Evolutionary conservation across 768 basidiomycete species (phyloP).

Genomic region (Agaricus blazei): DNA sequence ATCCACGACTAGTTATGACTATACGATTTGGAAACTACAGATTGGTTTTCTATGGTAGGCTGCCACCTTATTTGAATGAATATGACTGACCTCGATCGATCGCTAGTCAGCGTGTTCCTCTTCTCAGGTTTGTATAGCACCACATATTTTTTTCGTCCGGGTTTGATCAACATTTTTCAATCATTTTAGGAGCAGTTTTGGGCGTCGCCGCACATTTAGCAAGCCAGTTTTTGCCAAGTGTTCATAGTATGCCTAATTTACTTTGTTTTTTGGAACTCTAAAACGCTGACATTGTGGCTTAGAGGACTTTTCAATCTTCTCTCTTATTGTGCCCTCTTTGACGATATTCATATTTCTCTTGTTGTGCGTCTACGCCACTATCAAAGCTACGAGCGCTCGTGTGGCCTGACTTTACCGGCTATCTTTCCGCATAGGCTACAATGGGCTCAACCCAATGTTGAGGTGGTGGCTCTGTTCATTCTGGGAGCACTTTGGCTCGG

Average conservation of each 20-base stretch:
- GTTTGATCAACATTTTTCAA: not conserved
- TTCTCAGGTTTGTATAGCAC: slow-evolving; percentile 34
- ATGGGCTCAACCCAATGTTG: slow-evolving; percentile 65
- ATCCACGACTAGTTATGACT: slow-evolving; percentile 38
- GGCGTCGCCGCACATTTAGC: slow-evolving; percentile 70
- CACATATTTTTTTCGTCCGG: not conserved
- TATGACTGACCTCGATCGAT: not conserved
- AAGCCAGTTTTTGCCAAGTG: slow-evolving; percentile 55
- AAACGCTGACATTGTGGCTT: slow-evolving; percentile 1
- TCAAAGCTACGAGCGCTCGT: not conserved
- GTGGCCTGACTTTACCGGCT: not conserved
- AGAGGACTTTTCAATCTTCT: slow-evolving; percentile 72
- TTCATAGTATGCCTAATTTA: slow-evolving; percentile 46
- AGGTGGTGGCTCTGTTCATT: slow-evolving; percentile 49
- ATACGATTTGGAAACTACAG: slow-evolving; percentile 56
- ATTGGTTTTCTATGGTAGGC: slow-evolving; percentile 46
- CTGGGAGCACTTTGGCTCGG: slow-evolving; percentile 67
- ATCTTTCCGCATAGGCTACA: slow-evolving; percentile 42
- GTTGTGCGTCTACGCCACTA: slow-evolving; percentile 34
- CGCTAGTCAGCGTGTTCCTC: slow-evolving; percentile 37
- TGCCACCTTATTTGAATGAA: slow-evolving; percentile 2
- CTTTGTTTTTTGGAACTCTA: not conserved
- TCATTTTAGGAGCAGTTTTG: slow-evolving; percentile 45
- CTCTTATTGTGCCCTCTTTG: slow-evolving; percentile 57
- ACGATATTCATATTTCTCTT: slow-evolving; percentile 61